Evolutionary conservation across 805 yeast genomes (phyloP), one percentile per base, ranked within the genome.

Genomic region (Metschnikowia bowlesiae): DNA sequence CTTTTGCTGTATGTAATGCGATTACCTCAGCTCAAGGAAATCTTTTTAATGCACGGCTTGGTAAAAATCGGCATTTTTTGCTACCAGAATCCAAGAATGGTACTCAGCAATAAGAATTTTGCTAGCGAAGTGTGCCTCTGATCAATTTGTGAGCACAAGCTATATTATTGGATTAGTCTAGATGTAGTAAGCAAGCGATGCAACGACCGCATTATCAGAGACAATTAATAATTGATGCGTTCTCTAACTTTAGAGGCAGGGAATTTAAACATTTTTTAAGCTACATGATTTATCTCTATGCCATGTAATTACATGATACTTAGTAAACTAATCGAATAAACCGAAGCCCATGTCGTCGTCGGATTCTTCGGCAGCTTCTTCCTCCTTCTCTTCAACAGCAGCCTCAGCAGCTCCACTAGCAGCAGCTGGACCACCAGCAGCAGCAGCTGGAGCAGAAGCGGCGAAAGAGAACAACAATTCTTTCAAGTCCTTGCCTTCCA

Each of bases 401-500:
- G 77, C 85, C 61, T 83, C 84, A 61, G 83, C 79, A 64, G 64
- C 75, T 49, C 66, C 65, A 58, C 67, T 67, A 50, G 67, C 67
- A 56, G 64, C 65, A 50, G 64, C 63, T 53, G 68, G 64, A 50
- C 70, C 61, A 48, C 68, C 67, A 52, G 68, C 47, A 55, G 64
- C 63, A 54, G 75, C 63, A 61, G 76, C 67, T 54, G 76, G 74
- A 52, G 72, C 75, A 61, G 75, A 44, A 52, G 77, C 76, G 55
- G 87, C 83, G 60, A 73, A 67, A 53, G 76, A 71, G 70, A 70
- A 73, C 68, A 85, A 78, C 62, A 88, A 80, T 66, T 85, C 89
- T 81, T 86, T 86, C 75, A 88, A 74, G 83, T 88, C 78, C 78
- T 85, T 86, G 68, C 89, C 89, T 67, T 78, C 84, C 63, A 89